Percentiles rank a stretch among this genome's conserved stretches.
phyloP scores from a whole-genome alignment of 345 rosid species.

The Brassica carinata region DNA sequence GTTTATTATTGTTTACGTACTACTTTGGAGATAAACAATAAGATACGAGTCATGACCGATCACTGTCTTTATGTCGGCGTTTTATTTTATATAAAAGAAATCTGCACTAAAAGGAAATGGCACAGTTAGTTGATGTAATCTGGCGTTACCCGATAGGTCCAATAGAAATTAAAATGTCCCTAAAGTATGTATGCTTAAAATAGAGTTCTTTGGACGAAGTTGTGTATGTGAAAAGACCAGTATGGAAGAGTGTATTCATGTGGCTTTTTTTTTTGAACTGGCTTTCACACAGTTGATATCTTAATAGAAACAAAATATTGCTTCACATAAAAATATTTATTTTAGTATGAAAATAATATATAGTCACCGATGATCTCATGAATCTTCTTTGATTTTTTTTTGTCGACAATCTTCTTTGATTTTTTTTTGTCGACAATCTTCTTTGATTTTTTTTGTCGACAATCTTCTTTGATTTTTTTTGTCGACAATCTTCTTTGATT shows the following conservation, averaged over 20 bases:
- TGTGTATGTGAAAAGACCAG: background rate
- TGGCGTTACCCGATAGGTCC: constrained; percentile 32
- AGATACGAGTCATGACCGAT: constrained; percentile 39
- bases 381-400: constrained; percentile 31
- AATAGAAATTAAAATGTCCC: constrained; percentile 20
- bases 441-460: too few relatives aligned
- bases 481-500: too few relatives aligned
- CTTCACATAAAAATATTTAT: background rate
- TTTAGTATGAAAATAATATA: background rate
- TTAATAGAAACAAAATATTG: background rate
- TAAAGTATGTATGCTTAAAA: constrained; percentile 32
- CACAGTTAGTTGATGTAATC: constrained; percentile 12
- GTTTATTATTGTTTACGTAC: constrained; percentile 26
- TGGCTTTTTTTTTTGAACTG: constrained; percentile 37
- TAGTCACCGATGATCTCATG: constrained; percentile 27
- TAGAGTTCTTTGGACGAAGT: constrained; percentile 17
- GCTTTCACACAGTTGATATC: background rate
- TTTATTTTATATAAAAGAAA: constrained; percentile 30
- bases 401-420: too few relatives aligned
- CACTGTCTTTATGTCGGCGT: constrained; percentile 41
- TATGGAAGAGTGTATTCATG: constrained; percentile 33
- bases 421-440: too few relatives aligned
- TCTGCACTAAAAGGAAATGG: background rate
- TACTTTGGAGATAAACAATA: constrained; percentile 35
- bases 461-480: too few relatives aligned